Conservation (phyloP, 106 monocot species). For the Gastrodia elata region DNA sequence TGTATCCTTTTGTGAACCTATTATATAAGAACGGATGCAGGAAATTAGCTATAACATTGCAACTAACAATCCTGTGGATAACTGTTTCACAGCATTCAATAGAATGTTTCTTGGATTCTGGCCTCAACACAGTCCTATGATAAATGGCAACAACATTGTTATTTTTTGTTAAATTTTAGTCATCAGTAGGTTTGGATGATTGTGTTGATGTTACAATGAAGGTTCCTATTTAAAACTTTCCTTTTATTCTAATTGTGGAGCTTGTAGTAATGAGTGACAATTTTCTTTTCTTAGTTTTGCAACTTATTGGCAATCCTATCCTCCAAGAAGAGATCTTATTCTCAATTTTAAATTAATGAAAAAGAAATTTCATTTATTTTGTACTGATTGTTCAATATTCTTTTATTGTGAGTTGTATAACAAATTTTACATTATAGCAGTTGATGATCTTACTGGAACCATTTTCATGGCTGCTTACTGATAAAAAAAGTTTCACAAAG, state of each 20-base stretch:
- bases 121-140: too few species aligned
- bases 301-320: neutral
- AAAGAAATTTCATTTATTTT: neutral
- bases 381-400: neutral
- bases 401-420: neutral
- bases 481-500: slow-evolving; percentile 23
- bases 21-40: too few species aligned
- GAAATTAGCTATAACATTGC: too few species aligned
- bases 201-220: too few species aligned
- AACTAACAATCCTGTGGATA: too few species aligned
- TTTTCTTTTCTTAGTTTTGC: neutral
- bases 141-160: too few species aligned
- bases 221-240: neutral
- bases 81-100: too few species aligned
- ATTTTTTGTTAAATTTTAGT: too few species aligned
- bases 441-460: slow-evolving; percentile 71
- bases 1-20: too few species aligned
- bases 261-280: too few species aligned
- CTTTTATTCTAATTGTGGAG: neutral
- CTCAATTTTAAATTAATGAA: neutral
- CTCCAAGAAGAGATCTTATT: neutral
- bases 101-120: too few species aligned
- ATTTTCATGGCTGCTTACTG: slow-evolving; percentile 37
- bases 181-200: too few species aligned
- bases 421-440: slow-evolving; percentile 30